These are phyloP conservation scores for Rutstroemia sp. DNA, from an alignment of 2,329 filamentous ascomycete species.

Conservation along the genomic window DNA sequence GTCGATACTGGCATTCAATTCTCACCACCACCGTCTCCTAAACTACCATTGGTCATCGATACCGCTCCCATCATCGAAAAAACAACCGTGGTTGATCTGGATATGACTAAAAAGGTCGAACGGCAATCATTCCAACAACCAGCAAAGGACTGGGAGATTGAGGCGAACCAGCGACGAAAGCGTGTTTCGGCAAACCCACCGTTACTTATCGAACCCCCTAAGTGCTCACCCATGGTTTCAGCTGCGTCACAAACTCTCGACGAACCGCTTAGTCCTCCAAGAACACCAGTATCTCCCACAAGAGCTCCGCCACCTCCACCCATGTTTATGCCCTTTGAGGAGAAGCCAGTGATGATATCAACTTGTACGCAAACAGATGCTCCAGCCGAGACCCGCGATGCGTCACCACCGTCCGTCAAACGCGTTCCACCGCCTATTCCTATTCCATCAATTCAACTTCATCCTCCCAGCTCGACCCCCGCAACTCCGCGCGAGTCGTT, in stretches of 20 bases:
- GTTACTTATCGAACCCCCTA: constrained; percentile 40
- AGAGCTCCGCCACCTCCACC: constrained; percentile 35
- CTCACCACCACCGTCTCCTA: constrained; percentile 73
- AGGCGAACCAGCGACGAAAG: constrained; percentile 69
- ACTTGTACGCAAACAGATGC: constrained; percentile 55
- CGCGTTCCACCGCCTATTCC: constrained; percentile 31
- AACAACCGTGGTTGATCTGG: constrained; percentile 8
- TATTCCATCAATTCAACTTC: constrained; percentile 82
- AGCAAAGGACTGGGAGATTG: constrained; percentile 48
- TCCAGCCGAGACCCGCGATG: constrained; percentile 25
- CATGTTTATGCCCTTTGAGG: constrained; percentile 16
- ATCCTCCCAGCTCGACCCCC: constrained; percentile 81
- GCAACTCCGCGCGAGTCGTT: constrained; percentile 66
- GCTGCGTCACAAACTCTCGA: constrained; percentile 55
- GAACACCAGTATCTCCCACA: constrained; percentile 51
- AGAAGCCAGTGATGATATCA: constrained; percentile 40
- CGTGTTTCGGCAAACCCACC: constrained; percentile 50
- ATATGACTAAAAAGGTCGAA: constrained; percentile 12
- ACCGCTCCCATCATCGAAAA: constrained; percentile 40
- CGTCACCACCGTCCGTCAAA: constrained; percentile 17
- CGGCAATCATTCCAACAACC: constrained; percentile 32
- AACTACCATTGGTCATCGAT: constrained; percentile 30
- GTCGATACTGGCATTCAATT: constrained; percentile 73
- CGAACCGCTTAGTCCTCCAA: constrained; percentile 56
- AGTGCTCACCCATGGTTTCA: constrained; percentile 51